Percentiles rank a stretch among this genome's conserved stretches.
Evolutionary conservation across 768 basidiomycete species (phyloP).

Genomic region (Holtermanniella nyarrowii): DNA sequence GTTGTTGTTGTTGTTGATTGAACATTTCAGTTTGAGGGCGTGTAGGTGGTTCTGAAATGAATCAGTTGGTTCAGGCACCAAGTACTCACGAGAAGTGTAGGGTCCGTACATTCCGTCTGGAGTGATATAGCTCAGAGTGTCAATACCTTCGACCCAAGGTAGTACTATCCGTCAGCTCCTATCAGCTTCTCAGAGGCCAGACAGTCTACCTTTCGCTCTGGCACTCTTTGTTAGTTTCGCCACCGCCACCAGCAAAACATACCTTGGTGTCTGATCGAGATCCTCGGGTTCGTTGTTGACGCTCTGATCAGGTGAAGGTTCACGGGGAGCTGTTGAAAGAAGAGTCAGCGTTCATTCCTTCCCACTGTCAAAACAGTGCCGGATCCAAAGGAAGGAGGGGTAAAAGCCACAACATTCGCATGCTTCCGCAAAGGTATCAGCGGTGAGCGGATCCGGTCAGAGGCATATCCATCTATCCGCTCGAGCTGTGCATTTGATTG

Average conservation of each 20-base stretch:
- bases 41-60: constrained; percentile 6
- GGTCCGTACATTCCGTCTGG: constrained; percentile 35
- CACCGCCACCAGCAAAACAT: neutral
- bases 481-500: no score
- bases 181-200: constrained; percentile 1
- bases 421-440: no score
- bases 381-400: no score
- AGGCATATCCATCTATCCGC: no score
- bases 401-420: no score
- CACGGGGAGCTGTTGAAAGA: neutral
- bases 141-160: constrained; percentile 28
- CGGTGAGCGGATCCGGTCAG: no score
- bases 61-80: neutral
- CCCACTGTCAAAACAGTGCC: no score
- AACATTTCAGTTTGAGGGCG: constrained; percentile 8
- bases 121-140: constrained; percentile 9
- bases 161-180: constrained; percentile 15
- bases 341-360: no score
- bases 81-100: constrained; percentile 25
- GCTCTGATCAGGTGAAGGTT: neutral
- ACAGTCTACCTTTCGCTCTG: constrained; percentile 14
- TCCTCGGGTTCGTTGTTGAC: neutral
- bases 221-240: neutral
- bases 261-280: neutral
- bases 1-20: constrained; percentile 8